These are phyloP conservation scores for Venturiaceae sp. DNA, from an alignment of 2,329 filamentous ascomycete species.

Conservation along the genomic window DNA sequence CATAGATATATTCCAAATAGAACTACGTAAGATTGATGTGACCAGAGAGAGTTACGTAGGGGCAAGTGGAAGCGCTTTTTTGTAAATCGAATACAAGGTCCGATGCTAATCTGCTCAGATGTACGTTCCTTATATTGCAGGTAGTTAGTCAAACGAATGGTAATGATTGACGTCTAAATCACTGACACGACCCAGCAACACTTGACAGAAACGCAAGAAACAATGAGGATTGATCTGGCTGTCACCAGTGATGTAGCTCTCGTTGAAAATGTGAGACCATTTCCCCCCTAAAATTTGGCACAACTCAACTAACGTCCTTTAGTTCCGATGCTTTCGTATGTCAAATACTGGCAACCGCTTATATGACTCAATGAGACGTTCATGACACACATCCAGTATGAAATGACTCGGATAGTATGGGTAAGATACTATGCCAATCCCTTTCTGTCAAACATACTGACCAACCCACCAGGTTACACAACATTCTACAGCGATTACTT, in stretches of 20 bases:
- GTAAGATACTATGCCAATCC: background rate
- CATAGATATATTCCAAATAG: conserved; percentile 14
- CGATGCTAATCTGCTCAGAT: background rate
- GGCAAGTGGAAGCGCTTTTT: background rate
- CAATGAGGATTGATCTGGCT: conserved; percentile 13
- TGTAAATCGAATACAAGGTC: background rate
- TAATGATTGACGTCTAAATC: background rate
- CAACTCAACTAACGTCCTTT: conserved; percentile 18
- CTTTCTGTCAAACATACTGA: background rate
- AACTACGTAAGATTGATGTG: conserved; percentile 13
- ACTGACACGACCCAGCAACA: conserved; percentile 8
- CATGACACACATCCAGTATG: conserved; percentile 3
- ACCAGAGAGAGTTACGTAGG: conserved; percentile 15
- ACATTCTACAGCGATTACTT: conserved; percentile 1
- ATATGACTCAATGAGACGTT: conserved; percentile 12
- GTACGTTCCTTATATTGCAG: conserved; percentile 12
- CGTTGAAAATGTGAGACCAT: background rate
- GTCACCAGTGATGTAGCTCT: conserved; percentile 4
- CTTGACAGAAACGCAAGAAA: conserved; percentile 16
- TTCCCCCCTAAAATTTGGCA: background rate
- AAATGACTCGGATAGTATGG: background rate
- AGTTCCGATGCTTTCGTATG: conserved; percentile 11
- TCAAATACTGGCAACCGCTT: conserved; percentile 8
- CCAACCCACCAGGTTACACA: background rate
- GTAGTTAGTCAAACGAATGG: background rate